These are phyloP conservation scores for Eimeria tenella DNA, from an alignment of 169 alveolate genomes.

Conservation along the genomic window DNA sequence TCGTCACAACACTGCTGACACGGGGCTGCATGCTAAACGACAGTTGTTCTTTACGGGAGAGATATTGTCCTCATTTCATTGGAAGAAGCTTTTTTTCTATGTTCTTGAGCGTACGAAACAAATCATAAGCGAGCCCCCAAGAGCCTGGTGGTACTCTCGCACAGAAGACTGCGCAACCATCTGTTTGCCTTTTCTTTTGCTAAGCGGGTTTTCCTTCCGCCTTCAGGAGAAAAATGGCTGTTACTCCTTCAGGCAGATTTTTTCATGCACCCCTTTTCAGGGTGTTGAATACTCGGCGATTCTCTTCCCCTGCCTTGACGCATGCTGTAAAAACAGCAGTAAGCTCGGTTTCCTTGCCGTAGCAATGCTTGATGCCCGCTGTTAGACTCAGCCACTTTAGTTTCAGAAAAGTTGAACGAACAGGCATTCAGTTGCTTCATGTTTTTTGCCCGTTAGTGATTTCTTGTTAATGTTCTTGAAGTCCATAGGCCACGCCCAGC, in stretches of 20 bases:
- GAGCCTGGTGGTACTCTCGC: background rate
- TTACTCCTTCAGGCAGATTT: background rate
- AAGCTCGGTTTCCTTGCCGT: background rate
- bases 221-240: background rate
- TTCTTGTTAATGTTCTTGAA: no score
- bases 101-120: background rate
- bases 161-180: background rate
- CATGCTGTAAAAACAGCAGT: background rate
- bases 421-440: background rate
- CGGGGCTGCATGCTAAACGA: slow-evolving; percentile 34
- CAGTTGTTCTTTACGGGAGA: background rate
- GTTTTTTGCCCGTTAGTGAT: background rate
- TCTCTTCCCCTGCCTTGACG: slow-evolving; percentile 5
- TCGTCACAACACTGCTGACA: background rate
- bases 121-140: background rate
- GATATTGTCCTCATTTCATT: background rate
- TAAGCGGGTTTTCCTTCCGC: no score
- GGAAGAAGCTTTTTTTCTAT: background rate
- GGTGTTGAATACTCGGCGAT: background rate
- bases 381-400: background rate
- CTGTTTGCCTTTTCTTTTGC: background rate
- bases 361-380: no score
- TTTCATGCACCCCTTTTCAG: background rate
- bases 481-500: background rate
- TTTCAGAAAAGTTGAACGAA: background rate